phyloP scores from a whole-genome alignment of 257 asterid genomes.

The Coffea canephora region DNA sequence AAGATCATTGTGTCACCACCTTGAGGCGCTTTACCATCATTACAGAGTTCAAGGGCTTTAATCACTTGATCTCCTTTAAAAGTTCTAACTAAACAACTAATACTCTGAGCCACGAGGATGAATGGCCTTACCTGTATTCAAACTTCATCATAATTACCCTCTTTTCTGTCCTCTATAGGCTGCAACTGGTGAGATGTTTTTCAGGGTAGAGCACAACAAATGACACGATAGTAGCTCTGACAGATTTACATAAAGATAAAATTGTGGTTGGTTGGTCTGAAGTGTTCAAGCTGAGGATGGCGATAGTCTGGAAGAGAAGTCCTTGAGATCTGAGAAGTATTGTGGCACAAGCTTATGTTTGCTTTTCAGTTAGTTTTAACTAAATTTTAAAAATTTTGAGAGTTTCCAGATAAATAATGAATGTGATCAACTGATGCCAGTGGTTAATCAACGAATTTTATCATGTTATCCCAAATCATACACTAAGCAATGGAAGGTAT shows the following conservation, averaged over 20 bases:
- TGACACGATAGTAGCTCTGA: background rate
- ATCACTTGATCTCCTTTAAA: background rate
- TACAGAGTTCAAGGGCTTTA: background rate
- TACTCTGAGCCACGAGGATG: background rate
- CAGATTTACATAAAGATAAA: background rate
- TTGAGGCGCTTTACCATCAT: background rate
- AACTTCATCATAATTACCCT: background rate
- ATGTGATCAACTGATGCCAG: background rate
- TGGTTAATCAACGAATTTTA: background rate
- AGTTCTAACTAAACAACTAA: background rate
- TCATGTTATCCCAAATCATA: background rate
- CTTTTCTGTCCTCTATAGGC: background rate
- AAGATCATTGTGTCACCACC: background rate
- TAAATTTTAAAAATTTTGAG: background rate
- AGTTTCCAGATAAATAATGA: background rate
- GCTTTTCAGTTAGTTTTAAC: background rate
- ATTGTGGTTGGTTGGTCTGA: background rate
- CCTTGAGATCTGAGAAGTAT: background rate
- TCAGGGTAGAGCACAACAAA: background rate
- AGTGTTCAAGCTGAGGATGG: background rate
- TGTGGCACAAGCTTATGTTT: background rate
- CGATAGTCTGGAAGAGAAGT: background rate
- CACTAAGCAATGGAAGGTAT: background rate
- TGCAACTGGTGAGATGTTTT: background rate
- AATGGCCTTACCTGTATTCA: background rate